Conservation (phyloP, 2,329 filamentous ascomycete genomes). For the Decorospora gaudefroyi region DNA sequence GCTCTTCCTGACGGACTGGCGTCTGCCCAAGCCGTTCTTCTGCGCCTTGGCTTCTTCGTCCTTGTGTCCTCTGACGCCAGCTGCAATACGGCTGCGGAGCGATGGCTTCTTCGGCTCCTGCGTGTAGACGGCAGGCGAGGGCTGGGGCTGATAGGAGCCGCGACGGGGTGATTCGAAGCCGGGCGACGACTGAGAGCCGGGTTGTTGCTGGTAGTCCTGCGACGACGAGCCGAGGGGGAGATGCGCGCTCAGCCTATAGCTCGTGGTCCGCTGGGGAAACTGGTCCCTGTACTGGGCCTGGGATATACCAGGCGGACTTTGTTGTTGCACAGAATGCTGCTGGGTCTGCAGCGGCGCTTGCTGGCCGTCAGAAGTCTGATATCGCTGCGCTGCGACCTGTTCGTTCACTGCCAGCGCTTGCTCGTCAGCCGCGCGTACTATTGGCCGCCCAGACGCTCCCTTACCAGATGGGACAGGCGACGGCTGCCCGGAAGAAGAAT, state of each 20-base stretch:
- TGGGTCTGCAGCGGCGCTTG: conserved; percentile 26
- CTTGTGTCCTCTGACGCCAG: conserved; percentile 37
- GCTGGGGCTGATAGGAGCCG: conserved; percentile 32
- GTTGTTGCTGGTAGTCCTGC: conserved; percentile 37
- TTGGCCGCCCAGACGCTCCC: conserved; percentile 31
- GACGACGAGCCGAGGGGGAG: conserved; percentile 32
- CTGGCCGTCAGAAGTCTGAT: conserved; percentile 27
- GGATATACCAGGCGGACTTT: conserved; percentile 11
- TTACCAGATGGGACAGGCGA: conserved; percentile 45
- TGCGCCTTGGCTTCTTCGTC: conserved; percentile 39
- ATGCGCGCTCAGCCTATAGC: conserved; percentile 40
- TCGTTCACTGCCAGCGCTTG: conserved; percentile 44
- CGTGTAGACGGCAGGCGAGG: conserved; percentile 12
- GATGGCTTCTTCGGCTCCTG: conserved; percentile 42
- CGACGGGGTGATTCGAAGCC: conserved; percentile 33
- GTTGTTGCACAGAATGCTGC: conserved; percentile 24
- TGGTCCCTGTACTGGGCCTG: conserved; percentile 29
- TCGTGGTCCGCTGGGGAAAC: conserved; percentile 37
- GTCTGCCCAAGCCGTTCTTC: conserved; percentile 42
- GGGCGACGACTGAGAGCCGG: conserved; percentile 27
- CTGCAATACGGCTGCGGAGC: conserved; percentile 41
- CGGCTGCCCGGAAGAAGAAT: conserved; percentile 37
- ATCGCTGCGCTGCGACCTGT: conserved; percentile 37
- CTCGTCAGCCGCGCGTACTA: conserved; percentile 41
- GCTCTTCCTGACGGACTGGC: conserved; percentile 45